Percentiles rank a stretch among this genome's conserved stretches.
Evolutionary conservation across 169 alveolate species (phyloP).

Genomic region (Plasmodium sp.): DNA sequence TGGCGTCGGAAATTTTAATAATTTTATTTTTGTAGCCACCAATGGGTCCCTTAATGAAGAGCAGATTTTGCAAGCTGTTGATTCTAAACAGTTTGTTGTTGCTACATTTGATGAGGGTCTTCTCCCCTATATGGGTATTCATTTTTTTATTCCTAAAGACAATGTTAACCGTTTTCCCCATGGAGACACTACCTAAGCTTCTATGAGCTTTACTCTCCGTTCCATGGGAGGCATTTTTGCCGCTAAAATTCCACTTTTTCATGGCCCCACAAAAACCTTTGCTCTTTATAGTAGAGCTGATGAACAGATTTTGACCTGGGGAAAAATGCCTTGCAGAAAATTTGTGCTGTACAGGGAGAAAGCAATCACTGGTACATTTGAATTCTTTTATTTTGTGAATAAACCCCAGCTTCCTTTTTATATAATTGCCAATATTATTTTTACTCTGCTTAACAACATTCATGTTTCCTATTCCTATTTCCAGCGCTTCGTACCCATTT

Average conservation of each 20-base stretch:
- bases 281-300: slow-evolving; percentile 87
- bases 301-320: slow-evolving; percentile 92
- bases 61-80: slow-evolving; percentile 84
- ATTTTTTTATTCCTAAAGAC: slow-evolving; percentile 90
- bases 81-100: slow-evolving; percentile 88
- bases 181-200: slow-evolving; percentile 89
- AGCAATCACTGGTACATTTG: slow-evolving; percentile 90
- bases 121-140: slow-evolving; percentile 92
- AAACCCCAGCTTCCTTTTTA: slow-evolving; percentile 85
- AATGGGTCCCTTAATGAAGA: slow-evolving; percentile 87
- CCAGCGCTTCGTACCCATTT: slow-evolving; percentile 91
- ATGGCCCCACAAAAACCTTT: slow-evolving; percentile 91
- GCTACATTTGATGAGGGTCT: slow-evolving; percentile 84
- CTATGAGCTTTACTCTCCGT: slow-evolving; percentile 90
- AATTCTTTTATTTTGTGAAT: slow-evolving; percentile 86
- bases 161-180: slow-evolving; percentile 86
- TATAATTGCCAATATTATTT: slow-evolving; percentile 84
- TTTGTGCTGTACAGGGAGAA: slow-evolving; percentile 89
- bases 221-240: slow-evolving; percentile 88
- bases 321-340: slow-evolving; percentile 89
- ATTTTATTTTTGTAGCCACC: slow-evolving; percentile 87
- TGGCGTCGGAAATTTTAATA: slow-evolving; percentile 89
- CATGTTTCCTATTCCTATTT: slow-evolving; percentile 88
- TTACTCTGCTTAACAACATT: slow-evolving; percentile 83
- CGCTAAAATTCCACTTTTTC: slow-evolving; percentile 90